Evolutionary conservation across 306 rosid species (phyloP).

Genomic region (Citrullus mucosospermus): DNA sequence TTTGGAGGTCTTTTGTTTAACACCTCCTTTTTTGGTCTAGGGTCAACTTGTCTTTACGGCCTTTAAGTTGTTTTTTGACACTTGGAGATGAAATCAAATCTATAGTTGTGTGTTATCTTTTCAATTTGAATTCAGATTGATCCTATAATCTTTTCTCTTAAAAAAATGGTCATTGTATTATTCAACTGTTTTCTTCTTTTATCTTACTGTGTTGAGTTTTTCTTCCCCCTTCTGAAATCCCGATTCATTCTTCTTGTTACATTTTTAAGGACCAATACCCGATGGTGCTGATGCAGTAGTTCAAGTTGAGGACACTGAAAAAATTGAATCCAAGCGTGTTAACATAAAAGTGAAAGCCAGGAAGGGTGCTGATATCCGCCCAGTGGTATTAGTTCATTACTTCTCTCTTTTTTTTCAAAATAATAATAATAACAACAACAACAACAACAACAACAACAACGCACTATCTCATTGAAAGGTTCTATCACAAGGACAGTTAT

Average conservation of each 20-base stretch:
- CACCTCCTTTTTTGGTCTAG: neutral
- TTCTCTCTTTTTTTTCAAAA: neutral
- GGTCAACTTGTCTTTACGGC: neutral
- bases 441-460: no score
- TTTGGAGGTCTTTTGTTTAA: neutral
- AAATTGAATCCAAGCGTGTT: slow-evolving; percentile 36
- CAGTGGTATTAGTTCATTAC: slow-evolving; percentile 43
- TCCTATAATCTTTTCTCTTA: neutral
- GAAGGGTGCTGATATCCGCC: slow-evolving; percentile 70
- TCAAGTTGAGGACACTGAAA: slow-evolving; percentile 82
- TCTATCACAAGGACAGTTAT: neutral
- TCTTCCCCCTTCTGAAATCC: neutral
- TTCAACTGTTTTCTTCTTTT: neutral
- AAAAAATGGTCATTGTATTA: neutral
- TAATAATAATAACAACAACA: no score
- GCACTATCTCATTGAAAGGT: neutral
- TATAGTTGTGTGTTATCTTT: neutral
- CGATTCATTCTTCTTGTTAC: slow-evolving; percentile 3
- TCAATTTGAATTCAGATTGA: neutral
- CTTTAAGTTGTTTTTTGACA: neutral
- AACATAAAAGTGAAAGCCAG: slow-evolving; percentile 37
- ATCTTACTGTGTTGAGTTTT: neutral
- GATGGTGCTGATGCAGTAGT: slow-evolving; percentile 97
- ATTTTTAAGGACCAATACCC: slow-evolving; percentile 69
- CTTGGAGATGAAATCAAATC: neutral